Evolutionary conservation across 371 early-diverging fungal species (phyloP), one percentile per base, ranked within the genome.

Genomic region (Mucor plumbeus): DNA sequence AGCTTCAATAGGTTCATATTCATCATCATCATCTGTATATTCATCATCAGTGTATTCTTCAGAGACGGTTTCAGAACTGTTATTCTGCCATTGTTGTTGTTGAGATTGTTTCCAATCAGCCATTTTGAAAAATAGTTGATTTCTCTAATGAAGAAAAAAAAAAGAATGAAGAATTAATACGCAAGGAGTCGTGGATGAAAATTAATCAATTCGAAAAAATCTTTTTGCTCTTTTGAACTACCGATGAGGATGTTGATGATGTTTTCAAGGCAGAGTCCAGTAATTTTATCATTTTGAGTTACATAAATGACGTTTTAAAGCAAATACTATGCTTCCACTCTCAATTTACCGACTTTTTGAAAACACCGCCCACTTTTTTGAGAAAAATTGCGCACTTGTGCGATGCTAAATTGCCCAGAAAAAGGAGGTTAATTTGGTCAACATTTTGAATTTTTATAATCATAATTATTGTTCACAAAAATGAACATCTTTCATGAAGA

Each of bases 401-500:
- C 57, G 58, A 58, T 35, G 39, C 58, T 58, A 39, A 34, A 58
- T 58, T 58, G 58, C 58, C 59, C 38, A 39, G 35, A 58, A 39
- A 58, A 58, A 58, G 40, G 59, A 58, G 17, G 9, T n/a, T 36
- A 36, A 36, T 5, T 36, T 36, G 38, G 9, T 9, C 38, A 36
- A 36, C 38, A 6, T 61, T 33, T 61, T 59, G 60, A 59, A 21
- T 43, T 59, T 41, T 43, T 59, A 59, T 59, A 61, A 61, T 41
- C 41, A 41, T 41, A 41, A 7, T 10, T 19, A 60, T 44, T 61
- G 47, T 61, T 47, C 47, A 60, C 60, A 44, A 60, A 60, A 60
- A 60, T 60, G 61, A 44, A 47, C 47, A 33, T 61, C 61, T 61
- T 47, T 61, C 47, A 61, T 61, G 35, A 61, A 61, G 36, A 47